Evolutionary conservation across 768 basidiomycete species (phyloP).

Genomic region (Boletus rex-veris): DNA sequence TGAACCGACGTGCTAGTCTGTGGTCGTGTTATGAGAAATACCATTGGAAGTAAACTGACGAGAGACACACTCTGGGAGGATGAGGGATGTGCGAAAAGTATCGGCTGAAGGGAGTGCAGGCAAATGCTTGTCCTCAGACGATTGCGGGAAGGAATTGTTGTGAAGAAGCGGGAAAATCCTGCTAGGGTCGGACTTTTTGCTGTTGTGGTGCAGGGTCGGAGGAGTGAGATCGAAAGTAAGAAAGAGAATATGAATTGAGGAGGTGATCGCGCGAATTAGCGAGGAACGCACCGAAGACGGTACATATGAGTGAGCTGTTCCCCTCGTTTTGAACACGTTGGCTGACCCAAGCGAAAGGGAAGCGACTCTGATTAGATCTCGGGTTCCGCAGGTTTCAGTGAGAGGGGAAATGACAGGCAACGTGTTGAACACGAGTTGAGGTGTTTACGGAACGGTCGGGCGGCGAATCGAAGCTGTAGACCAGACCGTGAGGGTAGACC

Average conservation of each 20-base stretch:
- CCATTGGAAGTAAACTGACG: slow-evolving; percentile 3
- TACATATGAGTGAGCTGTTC: slow-evolving; percentile 49
- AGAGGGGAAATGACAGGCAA: slow-evolving; percentile 47
- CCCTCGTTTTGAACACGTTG: slow-evolving; percentile 75
- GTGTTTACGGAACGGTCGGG: slow-evolving; percentile 30
- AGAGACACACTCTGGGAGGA: slow-evolving; percentile 73
- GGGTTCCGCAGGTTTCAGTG: slow-evolving; percentile 9
- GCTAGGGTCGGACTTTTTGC: slow-evolving; percentile 72
- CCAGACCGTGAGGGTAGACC: slow-evolving; percentile 1
- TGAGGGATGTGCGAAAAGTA: slow-evolving; percentile 84
- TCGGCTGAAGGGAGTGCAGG: slow-evolving; percentile 62
- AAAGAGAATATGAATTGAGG: slow-evolving; percentile 22
- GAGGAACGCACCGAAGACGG: slow-evolving; percentile 71
- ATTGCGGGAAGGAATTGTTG: slow-evolving; percentile 26
- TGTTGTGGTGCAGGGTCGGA: slow-evolving; percentile 34
- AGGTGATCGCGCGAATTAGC: slow-evolving; percentile 27
- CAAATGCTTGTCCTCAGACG: slow-evolving; percentile 39
- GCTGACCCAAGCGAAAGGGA: slow-evolving; percentile 28
- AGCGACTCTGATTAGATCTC: slow-evolving; percentile 33
- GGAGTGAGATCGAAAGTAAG: slow-evolving; percentile 21
- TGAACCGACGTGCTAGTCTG: slow-evolving; percentile 81
- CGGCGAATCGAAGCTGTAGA: neutral
- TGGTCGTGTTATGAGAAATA: slow-evolving; percentile 17
- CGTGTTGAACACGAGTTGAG: slow-evolving; percentile 74
- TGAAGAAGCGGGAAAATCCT: slow-evolving; percentile 46